Base-by-base conservation (phyloP, 805 yeast genomes). In the Wickerhamiella hasegawae region DNA sequence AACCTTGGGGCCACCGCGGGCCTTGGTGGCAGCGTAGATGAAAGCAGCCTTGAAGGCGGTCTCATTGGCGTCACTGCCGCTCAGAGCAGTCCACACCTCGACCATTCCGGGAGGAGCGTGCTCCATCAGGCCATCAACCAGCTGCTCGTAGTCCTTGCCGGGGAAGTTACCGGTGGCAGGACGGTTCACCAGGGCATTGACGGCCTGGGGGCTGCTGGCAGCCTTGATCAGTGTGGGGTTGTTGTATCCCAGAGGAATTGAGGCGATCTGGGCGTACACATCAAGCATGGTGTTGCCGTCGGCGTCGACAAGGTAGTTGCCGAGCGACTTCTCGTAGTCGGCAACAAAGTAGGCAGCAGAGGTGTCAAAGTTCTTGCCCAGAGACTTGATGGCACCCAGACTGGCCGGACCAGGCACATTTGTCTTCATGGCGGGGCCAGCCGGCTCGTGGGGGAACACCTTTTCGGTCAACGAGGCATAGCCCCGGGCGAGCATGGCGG, bases 11-110 rank as follows among this genome's bases (percentile, higher is more conserved):
- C 85, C 82, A 20, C 58, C 62, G 59, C 93, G 74, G 59, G 66
- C 65, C 51, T 68, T 62, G 37, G 72, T 59, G 50, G 76, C 83
- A 57, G 76, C 76, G 66, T 76, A 79, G 62, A 81, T 71, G 57
- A 80, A 81, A 15, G 84, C 84, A 40, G 93, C 92, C 62, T 81
- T 81, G 68, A 74, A 81, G 16, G 93, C 93, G 52, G 78, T 66
- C 59, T 81, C 93, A 55, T 79, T 79, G 48, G 93, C 93, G 52
- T 80, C 92, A 28, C 90, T 81, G 45, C 93, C 93, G 15, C 84
- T 71, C 44, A 80, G 62, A 33, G 79, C 87, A 21, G 78, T 69
- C 85, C 90, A 82, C 38, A 82, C 69, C 47, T 69, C 62, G 47
- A 63, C 67, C 59, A 75, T 76, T 44, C 84, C 85, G 55, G 70